These are phyloP conservation scores for Isochrysis galbana DNA, from an alignment of 78 protist species.

Conservation along the genomic window DNA sequence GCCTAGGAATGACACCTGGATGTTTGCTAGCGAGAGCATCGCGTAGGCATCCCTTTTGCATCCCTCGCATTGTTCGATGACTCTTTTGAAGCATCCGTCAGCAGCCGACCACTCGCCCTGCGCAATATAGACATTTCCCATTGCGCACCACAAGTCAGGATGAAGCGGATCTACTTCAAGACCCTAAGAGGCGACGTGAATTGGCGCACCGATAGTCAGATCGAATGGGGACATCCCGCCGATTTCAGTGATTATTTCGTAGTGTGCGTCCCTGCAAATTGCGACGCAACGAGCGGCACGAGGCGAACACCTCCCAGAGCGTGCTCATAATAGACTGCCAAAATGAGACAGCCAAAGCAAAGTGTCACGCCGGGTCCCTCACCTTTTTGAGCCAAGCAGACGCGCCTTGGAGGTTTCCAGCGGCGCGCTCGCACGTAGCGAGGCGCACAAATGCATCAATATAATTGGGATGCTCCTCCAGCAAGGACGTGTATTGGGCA, in stretches of 20 bases:
- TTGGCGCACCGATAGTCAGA: no score
- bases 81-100: neutral
- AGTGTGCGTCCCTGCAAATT: no score
- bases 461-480: slow-evolving; percentile 23
- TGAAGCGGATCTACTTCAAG: neutral
- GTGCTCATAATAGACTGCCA: no score
- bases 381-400: neutral
- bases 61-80: neutral
- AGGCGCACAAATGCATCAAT: neutral
- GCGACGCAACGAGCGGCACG: no score
- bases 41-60: slow-evolving; percentile 64
- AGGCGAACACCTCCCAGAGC: no score
- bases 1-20: no score
- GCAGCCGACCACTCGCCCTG: neutral
- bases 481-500: neutral
- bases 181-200: no score
- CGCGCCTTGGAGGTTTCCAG: neutral
- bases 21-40: slow-evolving; percentile 51
- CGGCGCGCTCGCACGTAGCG: neutral
- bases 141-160: neutral
- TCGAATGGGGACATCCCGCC: no score
- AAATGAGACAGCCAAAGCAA: no score
- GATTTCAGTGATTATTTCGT: no score
- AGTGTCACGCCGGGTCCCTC: neutral
- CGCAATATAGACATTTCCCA: neutral